These are phyloP conservation scores for Tetragonia tetragonoides DNA, from an alignment of 148 eudicot genomes.

Conservation along the genomic window DNA sequence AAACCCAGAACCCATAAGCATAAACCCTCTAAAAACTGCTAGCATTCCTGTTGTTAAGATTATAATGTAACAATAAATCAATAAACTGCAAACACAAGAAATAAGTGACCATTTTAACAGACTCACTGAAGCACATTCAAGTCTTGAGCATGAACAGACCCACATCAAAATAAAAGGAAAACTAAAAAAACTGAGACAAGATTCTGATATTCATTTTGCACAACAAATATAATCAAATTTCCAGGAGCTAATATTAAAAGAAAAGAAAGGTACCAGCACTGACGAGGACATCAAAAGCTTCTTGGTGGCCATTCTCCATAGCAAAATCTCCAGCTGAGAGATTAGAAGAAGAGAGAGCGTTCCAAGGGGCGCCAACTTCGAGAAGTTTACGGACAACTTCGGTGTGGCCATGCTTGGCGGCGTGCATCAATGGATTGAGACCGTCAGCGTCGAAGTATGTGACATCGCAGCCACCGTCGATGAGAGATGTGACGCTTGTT, in stretches of 20 bases:
- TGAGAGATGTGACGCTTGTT: slow-evolving; percentile 31
- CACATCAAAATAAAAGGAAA: neutral
- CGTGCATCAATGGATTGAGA: slow-evolving; percentile 84
- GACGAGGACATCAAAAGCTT: slow-evolving; percentile 66
- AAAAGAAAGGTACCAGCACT: slow-evolving; percentile 50
- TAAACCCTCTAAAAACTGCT: too few relatives aligned
- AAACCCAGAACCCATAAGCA: too few relatives aligned
- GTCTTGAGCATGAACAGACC: too few relatives aligned
- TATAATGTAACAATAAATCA: too few relatives aligned
- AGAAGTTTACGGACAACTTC: slow-evolving; percentile 51
- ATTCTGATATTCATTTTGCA: neutral
- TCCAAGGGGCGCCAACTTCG: slow-evolving; percentile 95
- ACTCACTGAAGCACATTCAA: too few relatives aligned
- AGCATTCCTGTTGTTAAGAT: too few relatives aligned
- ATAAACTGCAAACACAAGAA: too few relatives aligned
- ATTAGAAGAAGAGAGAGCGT: slow-evolving; percentile 74
- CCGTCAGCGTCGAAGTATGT: slow-evolving; percentile 70
- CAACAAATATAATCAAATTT: neutral
- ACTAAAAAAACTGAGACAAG: neutral
- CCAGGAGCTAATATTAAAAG: neutral
- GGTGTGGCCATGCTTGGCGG: slow-evolving; percentile 71
- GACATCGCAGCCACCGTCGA: slow-evolving; percentile 57
- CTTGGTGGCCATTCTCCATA: slow-evolving; percentile 76
- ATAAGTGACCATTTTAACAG: too few relatives aligned
- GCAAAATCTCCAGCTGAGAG: slow-evolving; percentile 90